phyloP scores from a whole-genome alignment of 2,329 filamentous ascomycete genomes.

The Neonectria neomacrospora region DNA sequence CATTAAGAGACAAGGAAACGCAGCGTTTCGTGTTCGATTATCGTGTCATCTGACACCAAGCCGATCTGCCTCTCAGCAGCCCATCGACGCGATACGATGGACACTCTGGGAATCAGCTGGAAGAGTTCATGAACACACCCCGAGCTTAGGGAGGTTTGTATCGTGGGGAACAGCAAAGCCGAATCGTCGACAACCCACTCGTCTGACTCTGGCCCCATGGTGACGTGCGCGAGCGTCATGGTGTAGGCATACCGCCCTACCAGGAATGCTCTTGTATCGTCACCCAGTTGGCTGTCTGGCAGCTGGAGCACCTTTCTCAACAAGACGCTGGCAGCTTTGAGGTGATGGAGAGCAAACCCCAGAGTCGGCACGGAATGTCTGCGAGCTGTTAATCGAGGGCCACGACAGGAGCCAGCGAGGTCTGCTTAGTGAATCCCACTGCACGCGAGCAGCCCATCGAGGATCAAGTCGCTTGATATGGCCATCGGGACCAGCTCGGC shows the following conservation, averaged over 20 bases:
- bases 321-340: slow-evolving; percentile 4
- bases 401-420: neutral
- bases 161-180: neutral
- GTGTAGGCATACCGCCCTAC: slow-evolving; percentile 9
- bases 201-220: slow-evolving; percentile 12
- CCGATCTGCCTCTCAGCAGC: neutral
- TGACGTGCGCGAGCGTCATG: slow-evolving; percentile 13
- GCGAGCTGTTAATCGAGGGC: neutral
- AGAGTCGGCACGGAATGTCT: slow-evolving; percentile 11
- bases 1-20: neutral
- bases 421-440: slow-evolving; percentile 19
- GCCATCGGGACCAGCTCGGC: slow-evolving; percentile 10
- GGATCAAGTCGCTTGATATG: slow-evolving; percentile 6
- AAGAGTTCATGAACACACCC: slow-evolving; percentile 13
- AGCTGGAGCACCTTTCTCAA: slow-evolving; percentile 6
- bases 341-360: slow-evolving; percentile 5
- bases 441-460: slow-evolving; percentile 9
- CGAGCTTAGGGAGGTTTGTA: neutral
- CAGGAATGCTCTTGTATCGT: slow-evolving; percentile 1
- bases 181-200: slow-evolving; percentile 9
- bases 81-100: neutral
- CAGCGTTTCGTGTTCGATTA: neutral
- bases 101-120: slow-evolving; percentile 7
- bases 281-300: neutral
- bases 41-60: neutral